Evolutionary conservation across 2,329 filamentous ascomycete genomes (phyloP), one percentile per base, ranked within the genome.

Genomic region (Aspergillus tanneri): DNA sequence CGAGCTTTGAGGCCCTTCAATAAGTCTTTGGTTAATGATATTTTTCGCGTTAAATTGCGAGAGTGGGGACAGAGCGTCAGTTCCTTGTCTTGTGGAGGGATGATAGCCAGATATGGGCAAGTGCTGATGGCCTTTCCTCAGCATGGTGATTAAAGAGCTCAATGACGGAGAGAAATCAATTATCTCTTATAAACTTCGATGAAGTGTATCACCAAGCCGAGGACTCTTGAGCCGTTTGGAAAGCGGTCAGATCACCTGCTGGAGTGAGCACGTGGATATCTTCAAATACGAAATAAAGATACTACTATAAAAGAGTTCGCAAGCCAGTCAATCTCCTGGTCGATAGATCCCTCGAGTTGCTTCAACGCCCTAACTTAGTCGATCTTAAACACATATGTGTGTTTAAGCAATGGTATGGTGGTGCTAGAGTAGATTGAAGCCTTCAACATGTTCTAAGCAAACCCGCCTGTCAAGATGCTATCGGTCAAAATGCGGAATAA

Each of bases 11-110:
- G 61, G 47, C 23, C 59, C 58, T 39, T 62, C 49, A 11, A 62
- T 52, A n/a, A 62, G 50, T 28, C 27, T 57, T 35, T 64, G 53
- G 30, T 64, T 53, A 22, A 60, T 60, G 19, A 56, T 38, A 45
- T 19, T 39, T 36, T 35, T 59, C 42, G 24, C 41, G 41, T 30
- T 50, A 45, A 34, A 42, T 35, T 41, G 46, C 5, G 18, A 36
- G 18, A 30, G 16, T 34, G 44, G 37, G 24, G 43, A 36, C 7
- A 36, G 19, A 12, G 43, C 7, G 25, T 47, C 43, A 23, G 48
- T 27, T 12, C 47, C 41, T 11, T 45, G 57, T 41, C 51, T 47
- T 25, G 51, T 46, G 8, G 52, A 42, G 3, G 52, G 38, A 10
- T 39, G 19, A 21, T 41, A 40, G 5, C 53, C 55, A 5, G 47